Conservation (phyloP, 2,329 filamentous ascomycete genomes). For the Neofusicoccum kwambonambiense region DNA sequence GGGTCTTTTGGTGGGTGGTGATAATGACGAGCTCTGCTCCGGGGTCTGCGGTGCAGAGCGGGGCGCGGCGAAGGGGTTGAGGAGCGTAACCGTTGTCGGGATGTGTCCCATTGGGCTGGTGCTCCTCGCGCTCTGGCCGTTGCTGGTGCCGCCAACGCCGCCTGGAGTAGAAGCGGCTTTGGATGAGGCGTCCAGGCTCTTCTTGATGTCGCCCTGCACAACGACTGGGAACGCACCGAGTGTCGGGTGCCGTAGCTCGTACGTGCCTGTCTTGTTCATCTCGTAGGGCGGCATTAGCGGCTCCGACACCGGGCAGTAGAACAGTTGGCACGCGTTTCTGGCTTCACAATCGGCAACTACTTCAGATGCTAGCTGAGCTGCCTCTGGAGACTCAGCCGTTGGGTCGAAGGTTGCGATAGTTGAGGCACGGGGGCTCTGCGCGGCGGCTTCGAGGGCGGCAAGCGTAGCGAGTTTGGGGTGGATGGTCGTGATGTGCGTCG, state of each 20-base stretch:
- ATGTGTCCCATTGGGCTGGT: neutral
- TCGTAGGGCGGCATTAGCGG: constrained; percentile 20
- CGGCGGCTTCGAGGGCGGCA: constrained; percentile 45
- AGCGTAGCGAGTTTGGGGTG: constrained; percentile 50
- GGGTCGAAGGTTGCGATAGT: constrained; percentile 67
- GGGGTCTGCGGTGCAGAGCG: neutral
- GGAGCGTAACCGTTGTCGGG: constrained; percentile 30
- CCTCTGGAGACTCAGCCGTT: constrained; percentile 60
- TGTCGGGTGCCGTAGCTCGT: constrained; percentile 46
- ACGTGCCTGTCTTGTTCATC: constrained; percentile 37
- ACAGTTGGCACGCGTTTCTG: constrained; percentile 66
- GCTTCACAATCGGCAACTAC: constrained; percentile 63
- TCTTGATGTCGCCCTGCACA: constrained; percentile 35
- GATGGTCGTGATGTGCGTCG: constrained; percentile 36
- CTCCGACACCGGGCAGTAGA: constrained; percentile 55
- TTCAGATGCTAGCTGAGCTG: constrained; percentile 60
- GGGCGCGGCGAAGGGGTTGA: constrained; percentile 36
- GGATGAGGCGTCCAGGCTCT: neutral
- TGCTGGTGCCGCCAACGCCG: neutral
- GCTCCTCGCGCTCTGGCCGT: neutral
- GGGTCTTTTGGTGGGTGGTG: too few relatives aligned
- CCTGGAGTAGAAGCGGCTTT: neutral
- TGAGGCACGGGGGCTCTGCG: constrained; percentile 45
- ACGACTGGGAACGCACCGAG: constrained; percentile 45
- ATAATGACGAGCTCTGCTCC: too few relatives aligned